Conservation (phyloP, 2,329 filamentous ascomycete species). For the Apiospora kogelbergensis region DNA sequence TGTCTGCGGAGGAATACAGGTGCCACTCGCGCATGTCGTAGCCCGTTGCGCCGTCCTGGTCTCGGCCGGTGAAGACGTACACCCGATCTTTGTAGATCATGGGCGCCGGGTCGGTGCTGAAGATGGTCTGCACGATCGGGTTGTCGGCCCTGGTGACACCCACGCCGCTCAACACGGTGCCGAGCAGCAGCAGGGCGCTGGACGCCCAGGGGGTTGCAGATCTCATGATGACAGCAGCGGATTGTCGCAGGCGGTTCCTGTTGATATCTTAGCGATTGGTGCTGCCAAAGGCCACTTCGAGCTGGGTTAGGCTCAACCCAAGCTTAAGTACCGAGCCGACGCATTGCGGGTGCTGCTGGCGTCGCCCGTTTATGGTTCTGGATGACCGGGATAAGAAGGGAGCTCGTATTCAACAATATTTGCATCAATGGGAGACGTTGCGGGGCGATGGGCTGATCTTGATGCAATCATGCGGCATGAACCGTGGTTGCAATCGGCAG, state of each 20-base stretch:
- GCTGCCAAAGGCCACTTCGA: neutral
- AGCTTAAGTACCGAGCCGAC: neutral
- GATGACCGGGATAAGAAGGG: neutral
- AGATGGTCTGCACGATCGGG: constrained; percentile 24
- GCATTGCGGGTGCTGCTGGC: neutral
- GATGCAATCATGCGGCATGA: neutral
- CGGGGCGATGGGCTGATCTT: neutral
- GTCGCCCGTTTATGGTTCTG: neutral
- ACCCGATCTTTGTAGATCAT: constrained; percentile 27
- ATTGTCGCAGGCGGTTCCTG: neutral
- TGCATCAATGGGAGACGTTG: neutral
- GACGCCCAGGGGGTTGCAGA: neutral
- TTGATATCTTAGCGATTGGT: neutral
- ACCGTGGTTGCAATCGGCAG: neutral
- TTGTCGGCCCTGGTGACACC: constrained; percentile 20
- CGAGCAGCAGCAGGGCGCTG: constrained; percentile 8
- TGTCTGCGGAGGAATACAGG: constrained; percentile 33
- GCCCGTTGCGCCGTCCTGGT: constrained; percentile 26
- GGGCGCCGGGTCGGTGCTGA: constrained; percentile 30
- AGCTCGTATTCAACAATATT: neutral
- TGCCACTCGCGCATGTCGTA: constrained; percentile 34
- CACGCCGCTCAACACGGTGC: constrained; percentile 10
- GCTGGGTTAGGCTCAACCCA: neutral
- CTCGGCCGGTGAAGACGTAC: constrained; percentile 33
- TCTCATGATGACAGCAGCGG: neutral